A percentile compares a stretch with the other conserved stretches of the same genome.
phyloP scores from a whole-genome alignment of 164 flowering plant genomes.

The Vitis riparia region DNA sequence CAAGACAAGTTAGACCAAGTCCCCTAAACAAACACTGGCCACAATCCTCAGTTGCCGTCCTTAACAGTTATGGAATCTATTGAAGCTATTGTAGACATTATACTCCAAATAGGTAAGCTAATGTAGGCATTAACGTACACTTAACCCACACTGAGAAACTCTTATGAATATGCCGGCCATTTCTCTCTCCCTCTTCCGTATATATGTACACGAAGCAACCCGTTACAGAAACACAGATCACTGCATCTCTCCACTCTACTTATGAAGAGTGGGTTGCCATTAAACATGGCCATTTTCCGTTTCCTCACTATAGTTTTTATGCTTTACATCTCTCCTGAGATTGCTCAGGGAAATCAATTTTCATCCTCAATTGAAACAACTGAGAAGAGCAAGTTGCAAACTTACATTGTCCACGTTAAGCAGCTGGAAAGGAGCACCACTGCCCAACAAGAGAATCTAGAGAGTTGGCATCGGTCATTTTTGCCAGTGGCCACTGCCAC shows the following conservation, averaged over 20 bases:
- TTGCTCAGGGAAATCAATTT: not conserved
- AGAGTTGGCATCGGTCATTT: conserved; percentile 33
- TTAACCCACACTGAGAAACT: not conserved
- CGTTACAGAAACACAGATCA: not conserved
- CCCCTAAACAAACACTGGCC: too few relatives aligned
- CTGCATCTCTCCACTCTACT: not conserved
- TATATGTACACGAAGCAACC: not conserved
- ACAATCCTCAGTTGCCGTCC: too few relatives aligned
- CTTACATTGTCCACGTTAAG: conserved; percentile 28
- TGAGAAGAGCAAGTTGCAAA: not conserved
- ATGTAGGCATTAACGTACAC: too few relatives aligned
- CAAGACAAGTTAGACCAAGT: too few relatives aligned
- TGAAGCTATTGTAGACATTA: too few relatives aligned
- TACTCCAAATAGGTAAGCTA: too few relatives aligned
- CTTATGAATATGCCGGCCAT: not conserved
- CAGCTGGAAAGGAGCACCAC: conserved; percentile 8
- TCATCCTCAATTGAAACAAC: not conserved
- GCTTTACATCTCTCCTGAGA: conserved; percentile 1
- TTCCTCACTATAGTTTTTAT: conserved; percentile 10
- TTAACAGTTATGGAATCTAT: too few relatives aligned
- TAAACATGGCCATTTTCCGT: conserved; percentile 12
- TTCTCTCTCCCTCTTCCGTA: not conserved
- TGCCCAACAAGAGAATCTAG: conserved; percentile 18
- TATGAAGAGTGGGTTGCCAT: not conserved
- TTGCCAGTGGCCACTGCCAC: conserved; percentile 20